Evolutionary conservation across 768 basidiomycete species (phyloP).

Genomic region (Lactarius deliciosus): DNA sequence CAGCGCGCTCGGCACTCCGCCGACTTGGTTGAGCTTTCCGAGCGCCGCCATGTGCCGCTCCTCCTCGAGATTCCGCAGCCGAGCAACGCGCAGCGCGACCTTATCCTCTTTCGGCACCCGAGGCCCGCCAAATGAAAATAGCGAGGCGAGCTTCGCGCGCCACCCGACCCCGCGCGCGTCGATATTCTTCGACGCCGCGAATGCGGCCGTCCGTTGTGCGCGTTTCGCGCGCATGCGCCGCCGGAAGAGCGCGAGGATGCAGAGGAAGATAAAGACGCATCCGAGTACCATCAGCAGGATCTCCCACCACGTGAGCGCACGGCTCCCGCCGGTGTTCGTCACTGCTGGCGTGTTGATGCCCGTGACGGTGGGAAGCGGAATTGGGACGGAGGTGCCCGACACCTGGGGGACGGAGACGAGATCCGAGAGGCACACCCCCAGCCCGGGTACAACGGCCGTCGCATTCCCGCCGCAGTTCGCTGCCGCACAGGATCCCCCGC

Average conservation of each 20-base stretch:
- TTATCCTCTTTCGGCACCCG: constrained; percentile 23
- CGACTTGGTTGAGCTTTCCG: constrained; percentile 32
- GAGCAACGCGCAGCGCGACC: constrained; percentile 38
- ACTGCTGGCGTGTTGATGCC: constrained; percentile 56
- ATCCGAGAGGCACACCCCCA: constrained; percentile 80
- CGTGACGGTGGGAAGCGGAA: constrained; percentile 55
- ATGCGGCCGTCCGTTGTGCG: constrained; percentile 61
- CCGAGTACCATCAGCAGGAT: constrained; percentile 82
- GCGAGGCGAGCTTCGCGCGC: constrained; percentile 50
- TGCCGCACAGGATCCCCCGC: constrained; percentile 60
- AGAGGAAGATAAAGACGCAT: constrained; percentile 72
- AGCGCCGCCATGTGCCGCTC: constrained; percentile 46
- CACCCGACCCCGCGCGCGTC: constrained; percentile 47
- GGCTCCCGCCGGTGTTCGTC: constrained; percentile 29
- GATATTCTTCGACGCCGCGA: constrained; percentile 59
- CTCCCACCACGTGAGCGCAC: constrained; percentile 73
- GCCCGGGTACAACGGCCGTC: constrained; percentile 58
- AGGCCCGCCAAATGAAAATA: constrained; percentile 51
- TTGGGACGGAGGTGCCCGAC: constrained; percentile 41
- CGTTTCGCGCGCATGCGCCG: constrained; percentile 67
- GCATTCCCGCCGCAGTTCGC: constrained; percentile 56
- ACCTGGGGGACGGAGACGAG: constrained; percentile 55
- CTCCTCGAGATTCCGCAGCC: constrained; percentile 51
- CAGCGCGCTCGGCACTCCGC: constrained; percentile 38
- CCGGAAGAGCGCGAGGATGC: constrained; percentile 67